Evolutionary conservation across 2,329 filamentous ascomycete species (phyloP).

Genomic region (Paraconiothyrium brasiliense): DNA sequence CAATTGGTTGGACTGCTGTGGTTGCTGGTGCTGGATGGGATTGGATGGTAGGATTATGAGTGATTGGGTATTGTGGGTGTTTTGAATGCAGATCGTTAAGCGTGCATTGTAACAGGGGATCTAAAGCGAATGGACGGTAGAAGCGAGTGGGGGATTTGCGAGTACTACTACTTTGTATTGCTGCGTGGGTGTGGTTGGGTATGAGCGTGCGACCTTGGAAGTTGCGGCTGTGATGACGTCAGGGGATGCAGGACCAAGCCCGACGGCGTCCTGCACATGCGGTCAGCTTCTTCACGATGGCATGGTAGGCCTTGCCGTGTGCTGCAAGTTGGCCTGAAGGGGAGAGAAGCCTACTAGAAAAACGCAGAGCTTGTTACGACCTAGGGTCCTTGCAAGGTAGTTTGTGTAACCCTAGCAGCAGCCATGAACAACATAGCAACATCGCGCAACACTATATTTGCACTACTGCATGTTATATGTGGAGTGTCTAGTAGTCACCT

Average conservation of each 20-base stretch:
- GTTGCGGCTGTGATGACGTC: conserved; percentile 6
- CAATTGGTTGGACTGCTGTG: background rate
- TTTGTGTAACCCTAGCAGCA: too few species aligned
- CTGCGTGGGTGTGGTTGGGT: background rate
- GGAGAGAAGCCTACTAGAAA: too few species aligned
- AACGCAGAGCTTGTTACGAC: too few species aligned
- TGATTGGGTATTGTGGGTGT: background rate
- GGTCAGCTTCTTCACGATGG: background rate
- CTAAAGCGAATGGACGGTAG: background rate
- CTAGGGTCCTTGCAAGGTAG: too few species aligned
- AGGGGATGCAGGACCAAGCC: conserved; percentile 5
- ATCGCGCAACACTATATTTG: too few species aligned
- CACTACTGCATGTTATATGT: too few species aligned
- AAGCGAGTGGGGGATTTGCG: background rate
- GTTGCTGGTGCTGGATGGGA: background rate
- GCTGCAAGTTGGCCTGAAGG: too few species aligned
- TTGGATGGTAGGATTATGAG: background rate
- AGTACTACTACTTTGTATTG: background rate
- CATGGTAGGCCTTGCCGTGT: too few species aligned
- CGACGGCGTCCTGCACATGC: background rate
- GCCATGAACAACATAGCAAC: too few species aligned
- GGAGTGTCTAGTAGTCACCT: too few species aligned
- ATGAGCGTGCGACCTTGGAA: conserved; percentile 12
- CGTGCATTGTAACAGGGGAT: conserved; percentile 3
- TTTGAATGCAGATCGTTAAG: background rate